phyloP scores from a whole-genome alignment of 805 yeast species.

The Torulaspora quercuum region DNA sequence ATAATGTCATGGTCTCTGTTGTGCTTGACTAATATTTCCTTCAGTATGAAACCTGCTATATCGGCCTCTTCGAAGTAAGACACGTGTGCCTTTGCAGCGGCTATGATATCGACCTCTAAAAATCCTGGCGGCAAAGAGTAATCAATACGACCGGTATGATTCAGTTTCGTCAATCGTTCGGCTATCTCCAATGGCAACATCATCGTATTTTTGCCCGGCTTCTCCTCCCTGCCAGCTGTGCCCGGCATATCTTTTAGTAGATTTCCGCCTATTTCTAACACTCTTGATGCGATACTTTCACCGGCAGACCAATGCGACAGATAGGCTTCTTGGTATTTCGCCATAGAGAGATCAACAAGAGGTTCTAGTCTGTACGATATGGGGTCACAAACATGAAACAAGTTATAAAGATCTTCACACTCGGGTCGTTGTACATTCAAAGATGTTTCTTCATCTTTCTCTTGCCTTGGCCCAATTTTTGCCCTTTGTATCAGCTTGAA shows the following conservation, averaged over 20 bases:
- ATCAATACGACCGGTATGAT: conserved; percentile 76
- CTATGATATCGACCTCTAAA: conserved; percentile 72
- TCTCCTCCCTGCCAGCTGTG: conserved; percentile 2
- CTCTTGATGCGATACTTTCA: conserved; percentile 30
- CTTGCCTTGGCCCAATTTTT: conserved; percentile 47
- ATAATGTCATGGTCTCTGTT: conserved; percentile 5
- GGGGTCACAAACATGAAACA: conserved; percentile 90
- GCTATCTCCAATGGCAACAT: conserved; percentile 31
- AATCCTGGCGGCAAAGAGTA: conserved; percentile 73
- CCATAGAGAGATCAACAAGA: conserved; percentile 42
- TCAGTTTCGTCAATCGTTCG: conserved; percentile 46
- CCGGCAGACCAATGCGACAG: conserved; percentile 30
- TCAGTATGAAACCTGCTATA: conserved; percentile 72
- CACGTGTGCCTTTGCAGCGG: conserved; percentile 84
- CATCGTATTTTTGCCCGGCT: conserved; percentile 21
- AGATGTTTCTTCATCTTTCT: conserved; percentile 13
- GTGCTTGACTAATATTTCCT: conserved; percentile 43
- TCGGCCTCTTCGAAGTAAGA: conserved; percentile 85
- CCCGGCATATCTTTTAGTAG: conserved; percentile 22
- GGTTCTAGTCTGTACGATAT: conserved; percentile 91
- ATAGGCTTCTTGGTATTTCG: conserved; percentile 26
- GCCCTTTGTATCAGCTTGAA: conserved; percentile 69
- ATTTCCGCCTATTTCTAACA: conserved; percentile 29
- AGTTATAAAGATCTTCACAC: conserved; percentile 67
- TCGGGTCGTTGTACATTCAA: conserved; percentile 44